A percentile compares a stretch with the other conserved stretches of the same genome.
phyloP scores from a whole-genome alignment of 352 stramenopile genomes.

The Phytophthora tubulina region DNA sequence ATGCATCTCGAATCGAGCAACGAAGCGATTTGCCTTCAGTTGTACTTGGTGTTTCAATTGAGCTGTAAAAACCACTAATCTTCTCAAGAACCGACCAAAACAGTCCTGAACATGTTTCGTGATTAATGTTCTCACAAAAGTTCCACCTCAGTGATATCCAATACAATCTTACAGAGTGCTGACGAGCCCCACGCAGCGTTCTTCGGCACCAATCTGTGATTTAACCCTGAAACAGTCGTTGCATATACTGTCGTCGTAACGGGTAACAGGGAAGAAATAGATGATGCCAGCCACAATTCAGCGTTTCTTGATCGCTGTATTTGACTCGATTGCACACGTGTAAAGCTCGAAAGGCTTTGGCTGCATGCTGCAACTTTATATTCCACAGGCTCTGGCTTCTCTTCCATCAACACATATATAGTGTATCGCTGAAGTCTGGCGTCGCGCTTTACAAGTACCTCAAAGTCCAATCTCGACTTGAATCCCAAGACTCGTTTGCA shows the following conservation, averaged over 20 bases:
- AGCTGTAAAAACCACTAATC: conserved; percentile 16
- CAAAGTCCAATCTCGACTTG: conserved; percentile 45
- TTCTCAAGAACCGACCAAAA: conserved; percentile 30
- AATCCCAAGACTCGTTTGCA: conserved; percentile 36
- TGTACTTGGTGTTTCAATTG: not conserved
- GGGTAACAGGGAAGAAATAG: conserved; percentile 25
- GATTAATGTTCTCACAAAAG: conserved; percentile 16
- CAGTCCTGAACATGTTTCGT: conserved; percentile 11
- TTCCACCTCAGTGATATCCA: conserved; percentile 1
- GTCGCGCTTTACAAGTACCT: conserved; percentile 30
- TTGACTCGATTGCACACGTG: conserved; percentile 30
- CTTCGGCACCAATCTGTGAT: not conserved
- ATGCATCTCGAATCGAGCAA: conserved; percentile 25
- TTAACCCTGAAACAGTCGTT: not conserved
- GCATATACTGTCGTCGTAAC: conserved; percentile 11
- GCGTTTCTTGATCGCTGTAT: conserved; percentile 25
- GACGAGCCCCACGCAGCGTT: conserved; percentile 17
- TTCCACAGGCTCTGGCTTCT: conserved; percentile 18
- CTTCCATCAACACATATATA: not conserved
- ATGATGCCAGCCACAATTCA: conserved; percentile 36
- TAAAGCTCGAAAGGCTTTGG: conserved; percentile 30
- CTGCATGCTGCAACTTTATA: conserved; percentile 23
- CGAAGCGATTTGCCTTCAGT: conserved; percentile 7
- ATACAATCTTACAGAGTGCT: conserved; percentile 27
- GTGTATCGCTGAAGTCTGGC: conserved; percentile 27